phyloP scores from a whole-genome alignment of 768 basidiomycete genomes.

The Mycena metata region DNA sequence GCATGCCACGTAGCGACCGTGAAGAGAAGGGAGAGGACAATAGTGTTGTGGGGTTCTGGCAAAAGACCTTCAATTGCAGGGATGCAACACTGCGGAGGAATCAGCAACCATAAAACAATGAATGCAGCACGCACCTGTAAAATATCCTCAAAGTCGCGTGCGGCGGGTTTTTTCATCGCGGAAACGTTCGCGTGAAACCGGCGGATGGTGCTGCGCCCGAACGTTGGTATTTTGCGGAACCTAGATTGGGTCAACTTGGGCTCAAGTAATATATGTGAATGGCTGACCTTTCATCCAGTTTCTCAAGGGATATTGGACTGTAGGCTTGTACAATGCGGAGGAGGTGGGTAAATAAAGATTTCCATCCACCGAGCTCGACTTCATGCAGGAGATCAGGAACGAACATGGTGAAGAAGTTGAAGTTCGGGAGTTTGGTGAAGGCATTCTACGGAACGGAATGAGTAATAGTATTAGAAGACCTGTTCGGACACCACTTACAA shows the following conservation, averaged over 20 bases:
- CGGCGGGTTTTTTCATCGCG: slow-evolving; percentile 53
- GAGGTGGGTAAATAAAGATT: slow-evolving; percentile 52
- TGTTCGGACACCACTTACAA: too few species aligned
- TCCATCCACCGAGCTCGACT: slow-evolving; percentile 56
- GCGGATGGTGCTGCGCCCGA: slow-evolving; percentile 51
- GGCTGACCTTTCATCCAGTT: slow-evolving; percentile 42
- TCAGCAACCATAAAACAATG: neutral
- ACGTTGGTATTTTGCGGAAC: slow-evolving; percentile 46
- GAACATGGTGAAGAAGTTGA: slow-evolving; percentile 48
- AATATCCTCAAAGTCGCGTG: slow-evolving; percentile 57
- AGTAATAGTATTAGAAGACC: too few species aligned
- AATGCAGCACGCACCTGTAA: slow-evolving; percentile 54
- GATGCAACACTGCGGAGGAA: slow-evolving; percentile 44
- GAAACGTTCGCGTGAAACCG: slow-evolving; percentile 52
- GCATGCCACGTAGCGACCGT: slow-evolving; percentile 32
- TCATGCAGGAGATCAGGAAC: slow-evolving; percentile 56
- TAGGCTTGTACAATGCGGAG: too few species aligned
- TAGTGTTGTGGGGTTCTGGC: slow-evolving; percentile 34
- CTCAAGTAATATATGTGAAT: neutral
- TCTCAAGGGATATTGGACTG: slow-evolving; percentile 36
- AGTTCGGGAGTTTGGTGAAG: slow-evolving; percentile 43
- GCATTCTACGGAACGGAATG: slow-evolving; percentile 52
- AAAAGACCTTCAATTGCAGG: slow-evolving; percentile 54
- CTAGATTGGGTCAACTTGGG: slow-evolving; percentile 29
- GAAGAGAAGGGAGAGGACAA: slow-evolving; percentile 35